Evolutionary conservation across 306 rosid genomes (phyloP).

Genomic region (Biancaea sappan): DNA sequence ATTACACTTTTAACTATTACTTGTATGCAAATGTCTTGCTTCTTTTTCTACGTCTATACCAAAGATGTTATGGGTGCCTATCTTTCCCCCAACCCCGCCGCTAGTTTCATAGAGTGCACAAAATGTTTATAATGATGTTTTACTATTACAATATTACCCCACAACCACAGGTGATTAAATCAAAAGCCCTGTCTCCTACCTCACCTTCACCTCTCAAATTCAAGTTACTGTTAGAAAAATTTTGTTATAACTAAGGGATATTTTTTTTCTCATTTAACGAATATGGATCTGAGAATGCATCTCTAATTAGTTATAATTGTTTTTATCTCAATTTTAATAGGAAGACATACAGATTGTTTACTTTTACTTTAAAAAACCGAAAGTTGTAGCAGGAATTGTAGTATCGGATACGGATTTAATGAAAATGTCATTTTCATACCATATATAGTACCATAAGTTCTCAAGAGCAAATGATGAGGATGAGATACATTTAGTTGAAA

Average conservation of each 20-base stretch:
- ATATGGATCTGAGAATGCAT: background rate
- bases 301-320: background rate
- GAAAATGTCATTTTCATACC: background rate
- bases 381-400: background rate
- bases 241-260: background rate
- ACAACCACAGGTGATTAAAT: background rate
- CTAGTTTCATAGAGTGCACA: background rate
- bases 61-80: background rate
- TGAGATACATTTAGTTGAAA: background rate
- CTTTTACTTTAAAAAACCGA: background rate
- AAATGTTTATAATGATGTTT: background rate
- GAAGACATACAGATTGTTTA: background rate
- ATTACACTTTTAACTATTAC: background rate
- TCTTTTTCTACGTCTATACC: background rate
- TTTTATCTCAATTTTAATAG: background rate
- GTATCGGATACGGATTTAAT: background rate
- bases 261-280: background rate
- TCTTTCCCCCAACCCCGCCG: conserved; percentile 6
- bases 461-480: background rate
- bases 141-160: background rate
- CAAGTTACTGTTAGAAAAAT: background rate
- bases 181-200: background rate
- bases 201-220: background rate
- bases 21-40: background rate
- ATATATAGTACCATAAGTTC: background rate